A percentile compares a stretch with the other conserved stretches of the same genome.
Conservation (phyloP, 805 yeast species). For the Nakazawaea ambrosiae region DNA sequence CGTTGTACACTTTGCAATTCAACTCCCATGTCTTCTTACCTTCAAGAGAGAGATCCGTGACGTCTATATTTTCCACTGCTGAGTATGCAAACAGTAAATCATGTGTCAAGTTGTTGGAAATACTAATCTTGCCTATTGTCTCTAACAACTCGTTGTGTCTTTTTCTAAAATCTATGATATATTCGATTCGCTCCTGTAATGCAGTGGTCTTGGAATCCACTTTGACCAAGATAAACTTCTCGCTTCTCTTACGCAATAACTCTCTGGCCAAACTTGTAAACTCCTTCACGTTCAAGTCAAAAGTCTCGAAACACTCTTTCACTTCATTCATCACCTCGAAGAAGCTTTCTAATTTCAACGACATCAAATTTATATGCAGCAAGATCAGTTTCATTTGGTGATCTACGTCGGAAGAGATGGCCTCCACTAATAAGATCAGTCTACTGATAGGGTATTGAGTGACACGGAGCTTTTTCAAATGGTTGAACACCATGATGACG, state of each 20-base stretch:
- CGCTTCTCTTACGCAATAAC: conserved; percentile 63
- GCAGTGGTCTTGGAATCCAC: conserved; percentile 37
- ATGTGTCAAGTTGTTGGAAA: conserved; percentile 7
- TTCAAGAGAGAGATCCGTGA: conserved; percentile 29
- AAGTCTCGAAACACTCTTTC: conserved; percentile 30
- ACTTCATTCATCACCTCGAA: conserved; percentile 22
- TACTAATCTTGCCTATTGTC: conserved; percentile 21
- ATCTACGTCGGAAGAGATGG: conserved; percentile 52
- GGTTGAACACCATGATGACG: conserved; percentile 43
- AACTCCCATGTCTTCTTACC: conserved; percentile 33
- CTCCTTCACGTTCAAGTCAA: conserved; percentile 60
- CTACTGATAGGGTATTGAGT: conserved; percentile 58
- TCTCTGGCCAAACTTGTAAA: conserved; percentile 68
- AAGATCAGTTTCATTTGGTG: conserved; percentile 33
- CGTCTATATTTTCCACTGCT: conserved; percentile 28
- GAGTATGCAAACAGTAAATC: conserved; percentile 36
- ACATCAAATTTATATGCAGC: conserved; percentile 34
- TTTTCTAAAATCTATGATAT: conserved; percentile 37
- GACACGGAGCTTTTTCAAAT: conserved; percentile 55
- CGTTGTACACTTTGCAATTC: conserved; percentile 34
- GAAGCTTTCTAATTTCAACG: conserved; percentile 34
- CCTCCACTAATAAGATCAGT: conserved; percentile 59
- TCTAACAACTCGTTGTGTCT: conserved; percentile 44
- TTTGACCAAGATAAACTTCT: conserved; percentile 59
- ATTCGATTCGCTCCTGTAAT: conserved; percentile 35